These are phyloP conservation scores for Boletales sp. DNA, from an alignment of 768 basidiomycete genomes.

Conservation along the genomic window DNA sequence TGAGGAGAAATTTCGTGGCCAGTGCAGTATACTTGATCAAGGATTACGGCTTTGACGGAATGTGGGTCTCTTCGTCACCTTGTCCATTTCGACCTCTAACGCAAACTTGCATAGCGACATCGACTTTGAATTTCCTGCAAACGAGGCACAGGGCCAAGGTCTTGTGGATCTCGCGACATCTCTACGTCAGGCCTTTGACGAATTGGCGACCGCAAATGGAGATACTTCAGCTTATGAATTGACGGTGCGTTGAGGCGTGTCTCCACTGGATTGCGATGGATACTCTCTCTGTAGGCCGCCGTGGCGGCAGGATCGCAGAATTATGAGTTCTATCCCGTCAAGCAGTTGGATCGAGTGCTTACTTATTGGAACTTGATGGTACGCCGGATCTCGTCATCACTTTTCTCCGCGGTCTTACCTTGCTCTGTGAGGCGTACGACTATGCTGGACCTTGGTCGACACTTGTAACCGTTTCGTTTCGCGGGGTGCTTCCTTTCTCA, in stretches of 20 bases:
- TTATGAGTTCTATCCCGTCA: slow-evolving; percentile 54
- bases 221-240: slow-evolving; percentile 58
- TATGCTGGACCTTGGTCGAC: slow-evolving; percentile 77
- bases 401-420: not conserved
- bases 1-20: slow-evolving; percentile 55
- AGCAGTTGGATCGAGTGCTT: slow-evolving; percentile 63
- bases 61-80: slow-evolving; percentile 37
- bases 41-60: slow-evolving; percentile 80
- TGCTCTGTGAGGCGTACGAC: slow-evolving; percentile 54
- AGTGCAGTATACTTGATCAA: slow-evolving; percentile 61
- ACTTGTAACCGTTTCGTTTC: slow-evolving; percentile 39
- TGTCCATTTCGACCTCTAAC: not conserved
- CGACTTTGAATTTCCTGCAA: slow-evolving; percentile 77
- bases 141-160: slow-evolving; percentile 55
- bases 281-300: slow-evolving; percentile 37
- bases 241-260: slow-evolving; percentile 31
- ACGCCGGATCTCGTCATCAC: not conserved
- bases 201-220: slow-evolving; percentile 55
- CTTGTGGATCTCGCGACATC: slow-evolving; percentile 63
- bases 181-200: slow-evolving; percentile 59
- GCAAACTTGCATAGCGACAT: slow-evolving; percentile 48
- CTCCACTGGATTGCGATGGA: not conserved
- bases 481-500: not conserved
- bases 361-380: slow-evolving; percentile 86
- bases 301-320: slow-evolving; percentile 61